Evolutionary conservation across 164 flowering plant species (phyloP), one percentile per base, ranked within the genome.

Genomic region (Chimonanthus praecox): DNA sequence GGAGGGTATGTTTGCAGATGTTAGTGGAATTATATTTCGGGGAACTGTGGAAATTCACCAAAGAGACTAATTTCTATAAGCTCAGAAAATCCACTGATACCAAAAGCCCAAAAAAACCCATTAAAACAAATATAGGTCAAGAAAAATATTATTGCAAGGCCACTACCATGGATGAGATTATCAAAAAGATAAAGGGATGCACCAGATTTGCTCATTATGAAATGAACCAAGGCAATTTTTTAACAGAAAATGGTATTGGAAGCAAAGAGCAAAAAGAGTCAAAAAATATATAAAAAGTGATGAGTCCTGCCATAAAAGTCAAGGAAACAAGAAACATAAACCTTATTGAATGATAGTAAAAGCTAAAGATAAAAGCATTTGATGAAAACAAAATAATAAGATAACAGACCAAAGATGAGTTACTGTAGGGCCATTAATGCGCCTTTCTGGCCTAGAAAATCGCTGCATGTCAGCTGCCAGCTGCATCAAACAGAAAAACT

Each of bases 381-480:
- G 16, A 54, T 33, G 33, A 58, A 48, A 13, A 50, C 15, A 64
- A 44, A 62, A 20, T 63, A 75, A 62, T 4, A 10, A 33, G 48
- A 70, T 13, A 20, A 82, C 86, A 65, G 6, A 95, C 99, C 99
- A 93, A 62, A 95, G 89, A 87, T 95, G 99, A 74, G 98, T 93
- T 69, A 88, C 73, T 66, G 97, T 89, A 71, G 99, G 99, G 68
- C 99, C 99, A 87, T 95, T 95, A 67, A 93, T 88, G 72, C 99
- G 94, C 45, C 98, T 77, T 80, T 95, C 99, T 47, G 98, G 98
- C 80, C 99, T 88, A 50, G 99, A 95, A 87, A 95, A 95, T 1
- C 98, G 92, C 78, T 95, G 99, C 99, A 95, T 95, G 76, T 95
- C 99, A 79, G 92, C 91, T 71, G 98, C 99, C 77, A 95, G 85